These are phyloP conservation scores for Benincasa hispida DNA, from an alignment of 306 rosid genomes.

Conservation along the genomic window DNA sequence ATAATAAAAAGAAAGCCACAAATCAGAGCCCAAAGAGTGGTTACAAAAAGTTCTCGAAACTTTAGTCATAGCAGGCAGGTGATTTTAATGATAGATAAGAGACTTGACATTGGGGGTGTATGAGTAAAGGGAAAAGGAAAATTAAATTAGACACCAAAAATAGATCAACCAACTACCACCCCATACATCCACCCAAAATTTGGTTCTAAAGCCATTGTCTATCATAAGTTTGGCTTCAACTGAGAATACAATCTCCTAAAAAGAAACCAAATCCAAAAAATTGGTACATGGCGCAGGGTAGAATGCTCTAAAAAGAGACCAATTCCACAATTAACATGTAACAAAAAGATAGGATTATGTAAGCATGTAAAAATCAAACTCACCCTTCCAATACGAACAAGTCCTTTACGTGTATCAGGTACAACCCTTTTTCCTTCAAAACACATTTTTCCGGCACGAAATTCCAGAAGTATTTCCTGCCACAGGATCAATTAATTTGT, in stretches of 20 bases:
- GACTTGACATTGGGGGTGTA: too few species aligned
- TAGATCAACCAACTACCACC: neutral
- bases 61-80: too few species aligned
- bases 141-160: neutral
- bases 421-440: conserved; percentile 57
- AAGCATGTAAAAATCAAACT: neutral
- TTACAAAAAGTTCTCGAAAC: too few species aligned
- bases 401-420: conserved; percentile 81
- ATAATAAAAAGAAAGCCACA: too few species aligned
- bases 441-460: conserved; percentile 90
- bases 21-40: too few species aligned
- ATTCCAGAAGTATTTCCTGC: conserved; percentile 78
- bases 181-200: neutral
- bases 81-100: too few species aligned
- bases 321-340: neutral
- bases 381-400: conserved; percentile 83
- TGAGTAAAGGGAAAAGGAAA: too few species aligned
- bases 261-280: neutral
- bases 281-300: too few species aligned
- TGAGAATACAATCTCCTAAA: neutral
- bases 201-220: neutral
- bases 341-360: neutral
- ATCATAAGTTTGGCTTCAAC: neutral
- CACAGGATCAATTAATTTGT: neutral
- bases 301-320: neutral